Conservation (phyloP, 148 eudicot genomes). For the Rhododendron kiyosumense region DNA sequence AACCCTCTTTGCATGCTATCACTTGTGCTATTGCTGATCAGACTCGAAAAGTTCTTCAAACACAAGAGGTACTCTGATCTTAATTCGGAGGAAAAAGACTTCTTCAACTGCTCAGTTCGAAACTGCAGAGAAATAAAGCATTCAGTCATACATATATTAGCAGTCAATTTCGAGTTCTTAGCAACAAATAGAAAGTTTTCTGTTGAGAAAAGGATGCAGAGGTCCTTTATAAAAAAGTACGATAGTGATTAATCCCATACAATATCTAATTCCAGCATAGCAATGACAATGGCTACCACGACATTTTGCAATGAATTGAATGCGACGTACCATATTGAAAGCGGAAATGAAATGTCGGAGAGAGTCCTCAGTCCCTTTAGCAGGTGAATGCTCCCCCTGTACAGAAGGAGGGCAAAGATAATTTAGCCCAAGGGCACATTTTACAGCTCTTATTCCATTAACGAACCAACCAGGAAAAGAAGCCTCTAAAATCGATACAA, state of each 20-base stretch:
- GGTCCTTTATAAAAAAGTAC: not conserved
- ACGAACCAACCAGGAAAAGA: not conserved
- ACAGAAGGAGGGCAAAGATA: not conserved
- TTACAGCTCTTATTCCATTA: not conserved
- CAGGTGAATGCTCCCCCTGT: conserved; percentile 33
- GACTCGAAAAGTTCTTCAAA: conserved; percentile 37
- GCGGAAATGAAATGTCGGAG: conserved; percentile 58
- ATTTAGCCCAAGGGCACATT: not conserved
- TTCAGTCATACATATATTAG: not conserved
- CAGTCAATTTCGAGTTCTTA: not conserved
- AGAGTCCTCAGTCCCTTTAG: conserved; percentile 42
- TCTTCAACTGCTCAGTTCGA: conserved; percentile 25
- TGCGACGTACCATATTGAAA: conserved; percentile 53
- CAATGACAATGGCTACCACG: not conserved
- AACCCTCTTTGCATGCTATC: conserved; percentile 11
- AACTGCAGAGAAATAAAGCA: conserved; percentile 33
- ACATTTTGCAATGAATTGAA: not conserved
- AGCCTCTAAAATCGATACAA: not conserved
- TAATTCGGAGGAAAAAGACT: conserved; percentile 24
- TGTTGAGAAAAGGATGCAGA: not conserved
- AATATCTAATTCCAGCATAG: not conserved
- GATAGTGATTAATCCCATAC: not conserved
- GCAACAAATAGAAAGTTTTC: not conserved
- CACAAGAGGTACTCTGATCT: conserved; percentile 56
- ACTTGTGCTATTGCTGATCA: conserved; percentile 21